Conservation (phyloP, 2,329 filamentous ascomycete genomes). For the Diaporthe citrichinensis region DNA sequence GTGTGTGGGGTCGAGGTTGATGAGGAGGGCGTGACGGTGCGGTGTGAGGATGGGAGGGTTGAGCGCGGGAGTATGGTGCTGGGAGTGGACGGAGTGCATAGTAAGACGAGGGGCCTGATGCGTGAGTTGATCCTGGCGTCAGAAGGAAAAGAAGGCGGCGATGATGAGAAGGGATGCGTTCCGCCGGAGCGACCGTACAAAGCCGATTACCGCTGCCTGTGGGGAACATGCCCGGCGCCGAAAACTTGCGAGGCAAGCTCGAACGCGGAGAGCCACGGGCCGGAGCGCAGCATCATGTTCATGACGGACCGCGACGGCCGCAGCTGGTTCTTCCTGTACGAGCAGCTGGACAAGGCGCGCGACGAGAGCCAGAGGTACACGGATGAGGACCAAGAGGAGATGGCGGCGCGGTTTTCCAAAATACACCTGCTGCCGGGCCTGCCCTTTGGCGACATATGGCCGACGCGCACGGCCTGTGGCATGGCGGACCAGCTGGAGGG, state of each 20-base stretch:
- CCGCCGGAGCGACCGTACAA: conserved; percentile 49
- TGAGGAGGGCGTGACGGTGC: conserved; percentile 29
- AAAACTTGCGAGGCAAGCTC: conserved; percentile 43
- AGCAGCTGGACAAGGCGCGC: conserved; percentile 48
- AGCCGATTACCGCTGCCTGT: conserved; percentile 52
- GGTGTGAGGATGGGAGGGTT: conserved; percentile 23
- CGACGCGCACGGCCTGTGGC: conserved; percentile 46
- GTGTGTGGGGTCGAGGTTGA: conserved; percentile 24
- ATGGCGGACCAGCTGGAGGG: conserved; percentile 55
- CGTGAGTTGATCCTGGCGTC: conserved; percentile 49
- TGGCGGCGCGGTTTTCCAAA: conserved; percentile 48
- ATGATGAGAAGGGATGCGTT: conserved; percentile 40
- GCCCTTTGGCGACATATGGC: conserved; percentile 50
- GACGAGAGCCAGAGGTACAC: conserved; percentile 46
- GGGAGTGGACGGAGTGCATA: conserved; percentile 60
- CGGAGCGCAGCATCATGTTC: conserved; percentile 48
- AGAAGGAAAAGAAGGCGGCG: neutral
- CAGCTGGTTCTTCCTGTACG: conserved; percentile 52
- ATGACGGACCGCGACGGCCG: conserved; percentile 47
- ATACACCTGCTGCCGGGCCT: conserved; percentile 46
- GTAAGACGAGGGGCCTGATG: conserved; percentile 49
- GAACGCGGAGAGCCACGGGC: conserved; percentile 50
- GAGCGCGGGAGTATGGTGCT: conserved; percentile 54
- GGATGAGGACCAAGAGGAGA: conserved; percentile 45
- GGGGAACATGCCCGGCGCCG: conserved; percentile 49